Evolutionary conservation across 192 early-diverging fungal genomes (phyloP).

Genomic region (Coemansia sp.): DNA sequence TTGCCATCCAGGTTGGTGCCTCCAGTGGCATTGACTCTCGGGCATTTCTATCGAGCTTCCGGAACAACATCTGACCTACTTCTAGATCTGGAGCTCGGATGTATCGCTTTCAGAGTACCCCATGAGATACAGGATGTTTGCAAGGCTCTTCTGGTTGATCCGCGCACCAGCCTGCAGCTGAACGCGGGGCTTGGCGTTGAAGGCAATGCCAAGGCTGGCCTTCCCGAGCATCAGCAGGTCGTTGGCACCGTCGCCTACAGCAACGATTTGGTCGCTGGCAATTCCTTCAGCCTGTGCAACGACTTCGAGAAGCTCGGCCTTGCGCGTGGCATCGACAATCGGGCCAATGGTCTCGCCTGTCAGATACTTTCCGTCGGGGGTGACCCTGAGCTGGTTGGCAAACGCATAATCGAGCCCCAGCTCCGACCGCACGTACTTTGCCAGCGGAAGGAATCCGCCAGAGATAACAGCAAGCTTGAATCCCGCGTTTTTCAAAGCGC

Average conservation of each 20-base stretch:
- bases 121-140: conserved; percentile 84
- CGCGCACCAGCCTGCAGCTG: conserved; percentile 84
- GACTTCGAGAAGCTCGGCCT: conserved; percentile 92
- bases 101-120: conserved; percentile 83
- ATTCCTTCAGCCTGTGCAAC: conserved; percentile 93
- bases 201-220: conserved; percentile 94
- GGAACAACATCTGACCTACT: too few species aligned
- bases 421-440: conserved; percentile 84
- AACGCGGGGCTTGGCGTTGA: conserved; percentile 97
- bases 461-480: conserved; percentile 96
- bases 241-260: conserved; percentile 98
- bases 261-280: conserved; percentile 87
- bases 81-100: conserved; percentile 54
- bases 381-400: conserved; percentile 91
- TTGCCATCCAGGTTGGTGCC: too few species aligned
- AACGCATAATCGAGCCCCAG: conserved; percentile 96
- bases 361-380: conserved; percentile 75
- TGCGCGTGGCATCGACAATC: conserved; percentile 87
- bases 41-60: too few species aligned
- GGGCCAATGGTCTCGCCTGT: conserved; percentile 88
- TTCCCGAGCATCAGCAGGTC: conserved; percentile 93
- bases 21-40: too few species aligned
- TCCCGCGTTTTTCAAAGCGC: conserved; percentile 84
- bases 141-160: conserved; percentile 93
- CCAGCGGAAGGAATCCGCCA: conserved; percentile 94